Conservation (phyloP, 345 rosid species). For the Sisymbrium irio region DNA sequence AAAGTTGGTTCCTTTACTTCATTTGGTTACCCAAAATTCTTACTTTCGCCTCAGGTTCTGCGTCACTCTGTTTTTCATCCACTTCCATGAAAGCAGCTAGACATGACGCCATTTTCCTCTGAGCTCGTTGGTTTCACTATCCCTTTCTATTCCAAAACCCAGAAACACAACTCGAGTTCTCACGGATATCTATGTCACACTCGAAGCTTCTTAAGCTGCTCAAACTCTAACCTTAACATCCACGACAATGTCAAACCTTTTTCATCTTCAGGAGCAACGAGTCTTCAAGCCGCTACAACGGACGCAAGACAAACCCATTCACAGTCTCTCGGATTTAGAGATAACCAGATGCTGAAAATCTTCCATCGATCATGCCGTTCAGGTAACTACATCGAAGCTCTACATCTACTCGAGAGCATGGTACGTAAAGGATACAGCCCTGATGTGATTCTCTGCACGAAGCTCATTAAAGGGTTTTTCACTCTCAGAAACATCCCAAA, state of each 20-base stretch:
- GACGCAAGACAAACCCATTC: slow-evolving; percentile 48
- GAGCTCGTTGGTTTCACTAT: slow-evolving; percentile 33
- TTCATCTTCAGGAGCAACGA: slow-evolving; percentile 12
- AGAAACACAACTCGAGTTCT: slow-evolving; percentile 10
- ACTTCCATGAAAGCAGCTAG: background rate
- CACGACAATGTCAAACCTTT: slow-evolving; percentile 12
- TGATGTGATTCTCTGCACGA: slow-evolving; percentile 69
- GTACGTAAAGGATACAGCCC: slow-evolving; percentile 60
- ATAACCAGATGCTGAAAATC: slow-evolving; percentile 53
- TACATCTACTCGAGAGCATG: slow-evolving; percentile 69
- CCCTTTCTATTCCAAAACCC: slow-evolving; percentile 33
- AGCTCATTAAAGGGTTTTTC: slow-evolving; percentile 75
- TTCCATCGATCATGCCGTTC: slow-evolving; percentile 58
- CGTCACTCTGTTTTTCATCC: background rate
- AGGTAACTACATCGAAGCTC: slow-evolving; percentile 60
- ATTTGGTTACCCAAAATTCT: background rate
- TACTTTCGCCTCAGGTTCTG: background rate
- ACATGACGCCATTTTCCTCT: slow-evolving; percentile 33
- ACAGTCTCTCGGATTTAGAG: slow-evolving; percentile 55
- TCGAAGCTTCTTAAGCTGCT: slow-evolving; percentile 18
- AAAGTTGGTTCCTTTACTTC: background rate
- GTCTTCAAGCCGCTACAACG: slow-evolving; percentile 28
- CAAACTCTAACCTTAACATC: slow-evolving; percentile 18
- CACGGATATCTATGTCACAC: background rate
- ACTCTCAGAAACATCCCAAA: slow-evolving; percentile 50